Evolutionary conservation across 495 filamentous ascomycete genomes (phyloP), one percentile per base, ranked within the genome.

Genomic region (Durotheca rogersii): DNA sequence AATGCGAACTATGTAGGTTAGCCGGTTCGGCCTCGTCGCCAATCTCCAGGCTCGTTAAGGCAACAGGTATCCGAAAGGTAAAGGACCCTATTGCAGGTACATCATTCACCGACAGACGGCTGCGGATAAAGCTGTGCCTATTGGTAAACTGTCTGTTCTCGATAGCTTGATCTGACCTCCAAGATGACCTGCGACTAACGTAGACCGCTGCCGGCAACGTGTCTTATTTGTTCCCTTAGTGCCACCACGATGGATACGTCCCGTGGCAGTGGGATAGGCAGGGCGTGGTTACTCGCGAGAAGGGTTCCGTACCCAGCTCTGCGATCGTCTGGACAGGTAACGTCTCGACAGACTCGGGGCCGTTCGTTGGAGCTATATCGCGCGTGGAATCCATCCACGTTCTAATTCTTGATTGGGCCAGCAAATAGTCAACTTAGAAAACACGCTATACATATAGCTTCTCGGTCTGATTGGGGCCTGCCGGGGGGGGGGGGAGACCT

Each of bases 371-470:
- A 56, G 42, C 30, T 51, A 47, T 51, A 42, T 38, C 33, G 36
- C 23, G 23, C 9, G 23, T 51, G 10, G 43, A 47, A 34, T 35
- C 20, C 7, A 42, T 34, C 35, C 51, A 55, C 56, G 51, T 59
- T 54, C 39, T 47, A 41, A 21, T 46, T 34, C 23, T 51, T 34
- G 17, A 59, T 59, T 59, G 51, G 56, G 27, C 46, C 41, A 48
- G 38, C 44, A 12, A 50, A 54, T 48, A 38, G 30, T 38, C 30
- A 14, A 40, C 36, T 46, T 15, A 37, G 43, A 42, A 35, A 41
- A 49, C 30, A 59, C 31, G 40, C 38, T 54, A 53, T 58, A 56
- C 41, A n/a, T 10, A 16, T 38, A 19, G 31, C 4, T 6, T 6
- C 32, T 35, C 32, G 15, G 55, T 55, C 38, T 33, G 51, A 39